Conservation (phyloP, 73 alveolate species). For the Uronychia binucleata region DNA sequence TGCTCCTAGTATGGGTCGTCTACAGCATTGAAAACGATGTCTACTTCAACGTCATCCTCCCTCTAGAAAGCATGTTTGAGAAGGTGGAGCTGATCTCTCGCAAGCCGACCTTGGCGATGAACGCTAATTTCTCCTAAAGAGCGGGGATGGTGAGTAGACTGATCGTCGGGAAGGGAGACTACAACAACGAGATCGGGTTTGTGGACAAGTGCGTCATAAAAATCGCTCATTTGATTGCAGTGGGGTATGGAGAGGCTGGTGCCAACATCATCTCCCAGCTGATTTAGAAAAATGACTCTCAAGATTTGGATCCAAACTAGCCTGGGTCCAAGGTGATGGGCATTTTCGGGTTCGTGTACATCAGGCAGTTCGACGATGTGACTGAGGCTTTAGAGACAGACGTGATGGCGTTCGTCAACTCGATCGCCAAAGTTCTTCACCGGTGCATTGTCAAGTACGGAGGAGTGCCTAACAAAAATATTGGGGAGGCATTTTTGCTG, state of each 20-base stretch:
- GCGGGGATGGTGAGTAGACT: neutral
- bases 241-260: constrained; percentile 60
- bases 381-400: constrained; percentile 81
- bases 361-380: constrained; percentile 81
- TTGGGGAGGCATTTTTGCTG: constrained; percentile 96
- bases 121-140: neutral
- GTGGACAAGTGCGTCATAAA: neutral
- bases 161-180: neutral
- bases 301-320: neutral
- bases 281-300: too few species aligned
- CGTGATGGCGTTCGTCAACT: constrained; percentile 92
- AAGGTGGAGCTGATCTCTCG: neutral
- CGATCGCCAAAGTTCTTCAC: constrained; percentile 94
- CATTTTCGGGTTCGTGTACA: constrained; percentile 87
- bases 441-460: constrained; percentile 85
- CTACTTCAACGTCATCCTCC: neutral
- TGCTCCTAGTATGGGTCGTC: neutral
- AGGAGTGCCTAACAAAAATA: constrained; percentile 97
- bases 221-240: constrained; percentile 29
- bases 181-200: neutral
- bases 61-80: neutral
- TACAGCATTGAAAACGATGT: neutral
- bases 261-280: constrained; percentile 7
- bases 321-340: constrained; percentile 73
- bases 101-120: neutral